A percentile compares a stretch with the other conserved stretches of the same genome.
phyloP scores from a whole-genome alignment of 495 filamentous ascomycete species.

The Xylaria flabelliformis region DNA sequence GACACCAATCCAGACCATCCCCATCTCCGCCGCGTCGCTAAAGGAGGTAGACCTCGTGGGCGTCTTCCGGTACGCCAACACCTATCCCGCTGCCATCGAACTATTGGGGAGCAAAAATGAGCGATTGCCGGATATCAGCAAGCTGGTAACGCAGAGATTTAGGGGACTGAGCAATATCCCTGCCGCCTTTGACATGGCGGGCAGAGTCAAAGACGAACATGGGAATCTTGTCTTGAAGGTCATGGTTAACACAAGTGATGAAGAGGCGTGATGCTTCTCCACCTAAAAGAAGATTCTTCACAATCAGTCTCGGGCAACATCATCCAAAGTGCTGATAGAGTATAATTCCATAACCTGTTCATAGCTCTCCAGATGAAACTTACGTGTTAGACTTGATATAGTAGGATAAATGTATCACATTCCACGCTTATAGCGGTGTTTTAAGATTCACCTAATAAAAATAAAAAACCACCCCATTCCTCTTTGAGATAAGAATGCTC shows the following conservation, averaged over 20 bases:
- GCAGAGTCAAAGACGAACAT: constrained; percentile 57
- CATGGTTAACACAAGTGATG: constrained; percentile 52
- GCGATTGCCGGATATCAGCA: constrained; percentile 61
- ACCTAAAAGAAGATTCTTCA: too few relatives aligned
- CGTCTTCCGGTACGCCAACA: constrained; percentile 88
- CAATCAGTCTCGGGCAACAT: too few relatives aligned
- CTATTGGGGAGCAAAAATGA: constrained; percentile 65
- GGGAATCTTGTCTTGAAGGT: constrained; percentile 62
- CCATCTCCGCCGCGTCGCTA: constrained; percentile 82
- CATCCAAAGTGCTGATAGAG: too few relatives aligned
- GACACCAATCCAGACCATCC: constrained; percentile 83
- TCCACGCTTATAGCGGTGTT: neutral
- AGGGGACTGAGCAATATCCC: constrained; percentile 52
- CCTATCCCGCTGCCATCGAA: constrained; percentile 78
- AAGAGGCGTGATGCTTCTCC: too few relatives aligned
- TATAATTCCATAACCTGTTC: too few relatives aligned
- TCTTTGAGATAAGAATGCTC: neutral
- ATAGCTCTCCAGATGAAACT: too few relatives aligned
- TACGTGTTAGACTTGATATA: too few relatives aligned
- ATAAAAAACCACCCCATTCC: neutral
- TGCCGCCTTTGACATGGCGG: constrained; percentile 59
- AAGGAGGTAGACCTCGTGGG: constrained; percentile 93
- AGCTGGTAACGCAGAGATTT: constrained; percentile 76
- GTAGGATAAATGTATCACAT: too few relatives aligned
- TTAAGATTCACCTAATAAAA: neutral